Evolutionary conservation across 805 yeast species (phyloP).

Genomic region (Wickerhamomyces subpelliculosus): DNA sequence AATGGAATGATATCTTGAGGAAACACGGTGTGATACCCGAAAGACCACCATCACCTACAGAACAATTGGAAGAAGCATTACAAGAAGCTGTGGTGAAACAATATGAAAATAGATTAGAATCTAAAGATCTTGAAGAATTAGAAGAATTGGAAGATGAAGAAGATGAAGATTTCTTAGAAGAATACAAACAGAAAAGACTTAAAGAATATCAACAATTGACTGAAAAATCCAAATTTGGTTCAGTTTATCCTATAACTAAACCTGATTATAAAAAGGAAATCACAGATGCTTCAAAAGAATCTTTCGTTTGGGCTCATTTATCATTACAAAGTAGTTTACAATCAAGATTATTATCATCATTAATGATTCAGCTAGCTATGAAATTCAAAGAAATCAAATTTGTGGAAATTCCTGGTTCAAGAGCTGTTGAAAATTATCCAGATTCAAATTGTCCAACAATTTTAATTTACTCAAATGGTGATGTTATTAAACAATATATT

Average conservation of each 20-base stretch:
- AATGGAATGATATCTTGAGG: constrained; percentile 95
- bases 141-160: constrained; percentile 90
- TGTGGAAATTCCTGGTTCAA: constrained; percentile 83
- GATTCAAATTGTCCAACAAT: constrained; percentile 87
- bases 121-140: constrained; percentile 69
- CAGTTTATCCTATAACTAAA: constrained; percentile 70
- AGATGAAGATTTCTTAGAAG: constrained; percentile 80
- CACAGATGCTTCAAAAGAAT: constrained; percentile 67
- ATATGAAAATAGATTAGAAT: constrained; percentile 77
- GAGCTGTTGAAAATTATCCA: constrained; percentile 92
- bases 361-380: constrained; percentile 52
- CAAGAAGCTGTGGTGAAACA: constrained; percentile 76
- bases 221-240: constrained; percentile 57
- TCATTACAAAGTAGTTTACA: constrained; percentile 63
- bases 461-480: constrained; percentile 69
- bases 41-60: constrained; percentile 83
- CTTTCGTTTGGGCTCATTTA: constrained; percentile 72
- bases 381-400: constrained; percentile 80
- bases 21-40: constrained; percentile 89
- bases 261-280: constrained; percentile 85
- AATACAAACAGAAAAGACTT: constrained; percentile 71
- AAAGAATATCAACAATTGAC: constrained; percentile 62
- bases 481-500: constrained; percentile 73
- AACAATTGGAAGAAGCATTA: constrained; percentile 77
- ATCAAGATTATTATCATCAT: constrained; percentile 58